A percentile compares a stretch with the other conserved stretches of the same genome.
Conservation (phyloP, 306 rosid species). For the Glycyrrhiza uralensis region DNA sequence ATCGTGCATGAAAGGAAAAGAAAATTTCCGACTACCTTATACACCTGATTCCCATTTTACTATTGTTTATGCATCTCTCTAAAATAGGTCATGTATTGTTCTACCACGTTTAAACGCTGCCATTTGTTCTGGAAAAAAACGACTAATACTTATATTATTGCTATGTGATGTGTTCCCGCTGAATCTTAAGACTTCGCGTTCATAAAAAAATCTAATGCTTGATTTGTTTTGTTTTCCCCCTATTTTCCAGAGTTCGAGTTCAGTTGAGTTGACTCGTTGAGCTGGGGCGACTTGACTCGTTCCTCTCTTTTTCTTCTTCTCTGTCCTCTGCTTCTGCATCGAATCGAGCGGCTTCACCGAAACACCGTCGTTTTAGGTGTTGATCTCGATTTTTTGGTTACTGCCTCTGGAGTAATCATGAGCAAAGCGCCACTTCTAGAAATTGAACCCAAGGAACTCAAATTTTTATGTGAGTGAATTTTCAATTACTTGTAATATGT, state of each 20-base stretch:
- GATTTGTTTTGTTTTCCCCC: background rate
- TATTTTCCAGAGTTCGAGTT: conserved; percentile 5
- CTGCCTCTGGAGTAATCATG: conserved; percentile 44
- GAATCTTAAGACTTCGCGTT: too few relatives aligned
- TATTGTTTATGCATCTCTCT: background rate
- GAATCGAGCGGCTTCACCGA: conserved; percentile 8
- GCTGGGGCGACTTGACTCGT: conserved; percentile 20
- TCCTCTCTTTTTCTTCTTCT: background rate
- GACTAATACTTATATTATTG: too few relatives aligned
- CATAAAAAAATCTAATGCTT: too few relatives aligned
- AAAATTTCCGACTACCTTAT: background rate
- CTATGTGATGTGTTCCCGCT: too few relatives aligned
- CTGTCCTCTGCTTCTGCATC: background rate
- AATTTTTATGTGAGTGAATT: conserved; percentile 59
- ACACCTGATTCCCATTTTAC: background rate
- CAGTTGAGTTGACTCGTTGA: conserved; percentile 32
- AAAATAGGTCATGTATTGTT: background rate
- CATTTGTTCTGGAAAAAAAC: background rate
- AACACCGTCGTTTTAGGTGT: conserved; percentile 17
- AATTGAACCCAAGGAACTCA: conserved; percentile 78
- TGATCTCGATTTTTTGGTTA: conserved; percentile 33
- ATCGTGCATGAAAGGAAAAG: background rate
- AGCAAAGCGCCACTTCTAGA: conserved; percentile 50
- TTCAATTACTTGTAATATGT: background rate
- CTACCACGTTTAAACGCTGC: background rate